Conservation (phyloP, 169 alveolate genomes). For the Plasmodium cynomolgi region DNA sequence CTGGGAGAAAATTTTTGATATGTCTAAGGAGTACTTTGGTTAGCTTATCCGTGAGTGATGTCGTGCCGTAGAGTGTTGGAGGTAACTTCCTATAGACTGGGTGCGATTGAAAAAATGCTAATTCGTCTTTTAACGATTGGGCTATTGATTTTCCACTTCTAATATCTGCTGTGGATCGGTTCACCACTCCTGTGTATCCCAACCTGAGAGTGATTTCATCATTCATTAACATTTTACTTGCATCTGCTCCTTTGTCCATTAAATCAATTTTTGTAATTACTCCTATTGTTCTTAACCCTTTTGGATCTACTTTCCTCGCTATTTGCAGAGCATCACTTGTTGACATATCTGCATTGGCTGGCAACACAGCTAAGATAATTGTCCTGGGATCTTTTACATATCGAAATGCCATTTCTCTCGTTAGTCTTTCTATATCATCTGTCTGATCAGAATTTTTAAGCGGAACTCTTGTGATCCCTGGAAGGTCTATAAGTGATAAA, state of each 20-base stretch:
- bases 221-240: conserved; percentile 95
- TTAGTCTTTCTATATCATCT: conserved; percentile 95
- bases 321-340: conserved; percentile 97
- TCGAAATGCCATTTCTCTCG: conserved; percentile 94
- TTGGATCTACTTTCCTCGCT: conserved; percentile 97
- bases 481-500: conserved; percentile 97
- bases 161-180: conserved; percentile 94
- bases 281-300: conserved; percentile 96
- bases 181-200: conserved; percentile 98
- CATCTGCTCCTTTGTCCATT: conserved; percentile 99
- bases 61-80: conserved; percentile 95
- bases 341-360: conserved; percentile 98
- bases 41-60: conserved; percentile 93
- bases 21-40: conserved; percentile 96
- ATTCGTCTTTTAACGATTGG: conserved; percentile 94
- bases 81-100: conserved; percentile 95
- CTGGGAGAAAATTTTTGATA: conserved; percentile 96
- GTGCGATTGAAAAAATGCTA: conserved; percentile 92
- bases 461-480: conserved; percentile 99
- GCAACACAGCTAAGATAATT: conserved; percentile 95
- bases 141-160: conserved; percentile 91
- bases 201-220: conserved; percentile 96
- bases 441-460: conserved; percentile 96
- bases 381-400: conserved; percentile 97
- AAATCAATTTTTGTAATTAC: conserved; percentile 97